Base-by-base conservation (phyloP, 768 basidiomycete species). In the Trametes villosa region DNA sequence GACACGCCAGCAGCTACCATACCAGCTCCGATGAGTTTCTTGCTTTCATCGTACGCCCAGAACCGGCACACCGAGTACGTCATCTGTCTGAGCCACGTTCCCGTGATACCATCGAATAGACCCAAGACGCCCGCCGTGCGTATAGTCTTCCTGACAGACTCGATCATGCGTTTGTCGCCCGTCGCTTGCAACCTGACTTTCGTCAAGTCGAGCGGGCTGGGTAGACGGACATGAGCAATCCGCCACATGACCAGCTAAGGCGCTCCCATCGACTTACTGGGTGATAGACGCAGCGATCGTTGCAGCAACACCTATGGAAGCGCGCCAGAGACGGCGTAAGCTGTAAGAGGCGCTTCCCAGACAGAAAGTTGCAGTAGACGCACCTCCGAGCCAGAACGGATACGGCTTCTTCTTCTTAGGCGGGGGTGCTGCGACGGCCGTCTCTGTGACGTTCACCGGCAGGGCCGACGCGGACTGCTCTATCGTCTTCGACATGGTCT, bases 61-160 rank as follows among this genome's bases (percentile, higher is more conserved):
- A 94, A 96, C n/a, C 93, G 82, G 72, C 91, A 93, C 72, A 94
- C 79, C 42, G 91, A 93, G 76, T 96, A 96, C 33, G 87, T 91
- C 92, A 95, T 93, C 76, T 96, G 94, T 29, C 94, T 84, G 74
- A 96, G 75, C 86, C 92, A 89, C 27, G 94, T 96, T 30, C 93
- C 94, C 2, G 88, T 79, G 60, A 94, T 92, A 18, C 94, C 94
- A 70, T 94, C 94, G 68, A 85, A 93, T 48, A 95, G 79, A 2
- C 94, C 94, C 38, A 85, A 80, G 49, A 78, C 75, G 81, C 93
- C 93, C 48, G 89, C 91, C 7, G 88, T 91, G 70, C 82, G 79
- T 56, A 93, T 79, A 0, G 94, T 96, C 81, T 94, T 94, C 73
- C 81, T 79, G 7, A 96, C 80, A 62, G 88, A 91, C 71, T 86